Evolutionary conservation across 768 basidiomycete species (phyloP).

Genomic region (Gloeophyllum trabeum): DNA sequence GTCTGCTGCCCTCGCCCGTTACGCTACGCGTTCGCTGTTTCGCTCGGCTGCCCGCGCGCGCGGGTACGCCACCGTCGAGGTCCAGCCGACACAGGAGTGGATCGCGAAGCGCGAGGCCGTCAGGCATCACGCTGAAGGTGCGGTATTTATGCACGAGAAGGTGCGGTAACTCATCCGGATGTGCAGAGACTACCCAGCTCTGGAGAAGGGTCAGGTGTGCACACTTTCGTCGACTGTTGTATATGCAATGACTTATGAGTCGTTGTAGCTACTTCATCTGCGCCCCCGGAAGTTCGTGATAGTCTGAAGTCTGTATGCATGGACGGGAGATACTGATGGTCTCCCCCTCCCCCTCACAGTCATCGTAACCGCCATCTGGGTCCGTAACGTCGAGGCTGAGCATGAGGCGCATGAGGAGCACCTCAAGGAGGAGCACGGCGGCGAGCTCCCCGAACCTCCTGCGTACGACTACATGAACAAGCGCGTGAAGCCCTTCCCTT

Average conservation of each 20-base stretch:
- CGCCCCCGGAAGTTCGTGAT: slow-evolving; percentile 56
- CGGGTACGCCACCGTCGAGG: slow-evolving; percentile 15
- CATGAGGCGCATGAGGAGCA: slow-evolving; percentile 66
- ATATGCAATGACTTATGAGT: too few species aligned
- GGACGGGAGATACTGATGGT: too few species aligned
- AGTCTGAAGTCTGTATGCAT: too few species aligned
- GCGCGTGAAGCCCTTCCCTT: slow-evolving; percentile 72
- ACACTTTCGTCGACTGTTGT: too few species aligned
- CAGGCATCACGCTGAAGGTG: slow-evolving; percentile 57
- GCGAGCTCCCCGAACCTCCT: slow-evolving; percentile 58
- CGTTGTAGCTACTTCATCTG: slow-evolving; percentile 69
- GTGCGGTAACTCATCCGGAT: neutral
- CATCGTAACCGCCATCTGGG: slow-evolving; percentile 27
- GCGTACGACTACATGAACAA: slow-evolving; percentile 72
- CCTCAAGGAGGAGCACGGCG: slow-evolving; percentile 60
- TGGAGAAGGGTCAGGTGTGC: slow-evolving; percentile 83
- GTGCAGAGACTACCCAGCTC: slow-evolving; percentile 59
- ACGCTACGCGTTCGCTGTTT: slow-evolving; percentile 33
- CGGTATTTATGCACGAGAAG: slow-evolving; percentile 3
- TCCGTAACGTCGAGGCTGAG: slow-evolving; percentile 42
- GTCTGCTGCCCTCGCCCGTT: slow-evolving; percentile 35
- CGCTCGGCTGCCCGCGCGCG: slow-evolving; percentile 28
- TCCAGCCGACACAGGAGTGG: slow-evolving; percentile 32
- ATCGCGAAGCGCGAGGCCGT: slow-evolving; percentile 43
- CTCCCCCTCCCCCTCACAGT: too few species aligned